These are phyloP conservation scores for Thamnidium elegans DNA, from an alignment of 192 early-diverging fungal species.

Conservation along the genomic window DNA sequence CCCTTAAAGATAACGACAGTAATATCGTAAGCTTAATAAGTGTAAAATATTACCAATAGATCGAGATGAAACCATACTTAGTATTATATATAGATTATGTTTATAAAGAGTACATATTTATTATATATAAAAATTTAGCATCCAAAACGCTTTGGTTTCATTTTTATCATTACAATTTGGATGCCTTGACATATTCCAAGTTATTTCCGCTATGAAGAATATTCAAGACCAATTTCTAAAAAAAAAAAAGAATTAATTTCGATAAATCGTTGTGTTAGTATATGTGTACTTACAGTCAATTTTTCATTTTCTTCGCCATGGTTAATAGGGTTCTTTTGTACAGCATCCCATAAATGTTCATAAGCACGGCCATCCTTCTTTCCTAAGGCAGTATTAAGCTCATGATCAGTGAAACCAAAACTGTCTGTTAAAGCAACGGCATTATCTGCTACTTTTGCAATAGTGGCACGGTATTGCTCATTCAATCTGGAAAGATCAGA, in stretches of 20 bases:
- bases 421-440: constrained; percentile 74
- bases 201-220: constrained; percentile 21
- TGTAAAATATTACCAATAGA: too few species aligned
- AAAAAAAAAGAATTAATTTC: not conserved
- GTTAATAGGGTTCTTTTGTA: constrained; percentile 35
- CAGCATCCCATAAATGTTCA: constrained; percentile 52
- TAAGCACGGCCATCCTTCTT: constrained; percentile 69
- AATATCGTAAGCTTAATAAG: too few species aligned
- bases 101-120: too few species aligned
- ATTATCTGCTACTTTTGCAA: constrained; percentile 58
- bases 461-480: constrained; percentile 23
- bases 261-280: not conserved
- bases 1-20: too few species aligned
- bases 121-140: too few species aligned
- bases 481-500: constrained; percentile 36
- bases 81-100: too few species aligned
- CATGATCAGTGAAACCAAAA: constrained; percentile 65
- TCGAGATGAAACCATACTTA: too few species aligned
- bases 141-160: too few species aligned
- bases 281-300: constrained; percentile 17
- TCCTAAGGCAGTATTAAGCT: constrained; percentile 68
- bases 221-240: constrained; percentile 22
- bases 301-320: constrained; percentile 13
- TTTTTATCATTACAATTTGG: constrained; percentile 10
- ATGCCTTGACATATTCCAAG: not conserved